phyloP scores from a whole-genome alignment of 2,329 filamentous ascomycete species.

The Hypoxylon sp. region DNA sequence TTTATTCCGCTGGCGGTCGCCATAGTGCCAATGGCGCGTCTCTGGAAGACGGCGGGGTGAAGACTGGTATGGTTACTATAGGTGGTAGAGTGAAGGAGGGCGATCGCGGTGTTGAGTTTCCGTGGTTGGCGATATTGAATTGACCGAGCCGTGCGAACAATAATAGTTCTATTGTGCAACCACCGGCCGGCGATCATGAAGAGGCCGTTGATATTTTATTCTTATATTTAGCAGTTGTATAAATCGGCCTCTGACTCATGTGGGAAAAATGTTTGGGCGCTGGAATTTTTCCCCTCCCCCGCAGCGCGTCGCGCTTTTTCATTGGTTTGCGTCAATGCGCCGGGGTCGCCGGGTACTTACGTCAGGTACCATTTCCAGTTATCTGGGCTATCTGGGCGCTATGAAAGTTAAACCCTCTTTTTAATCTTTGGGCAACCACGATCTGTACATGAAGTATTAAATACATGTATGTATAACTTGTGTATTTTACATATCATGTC shows the following conservation, averaged over 20 bases:
- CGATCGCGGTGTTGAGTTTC: not conserved
- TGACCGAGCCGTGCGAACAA: conserved; percentile 15
- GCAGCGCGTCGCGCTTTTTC: conserved; percentile 15
- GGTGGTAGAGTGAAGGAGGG: not conserved
- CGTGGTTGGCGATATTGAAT: not conserved
- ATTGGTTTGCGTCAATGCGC: conserved; percentile 28
- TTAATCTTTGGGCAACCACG: not conserved
- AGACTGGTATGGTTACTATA: not conserved
- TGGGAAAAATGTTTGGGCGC: conserved; percentile 19
- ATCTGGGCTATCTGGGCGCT: conserved; percentile 4
- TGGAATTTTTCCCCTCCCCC: conserved; percentile 38
- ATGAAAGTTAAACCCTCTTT: not conserved
- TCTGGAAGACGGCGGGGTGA: conserved; percentile 7
- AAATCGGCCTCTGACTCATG: conserved; percentile 32
- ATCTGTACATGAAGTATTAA: not conserved
- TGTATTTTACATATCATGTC: not conserved
- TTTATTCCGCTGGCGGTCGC: conserved; percentile 24
- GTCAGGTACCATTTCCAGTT: conserved; percentile 11
- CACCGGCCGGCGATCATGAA: conserved; percentile 32
- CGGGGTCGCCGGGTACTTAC: conserved; percentile 10
- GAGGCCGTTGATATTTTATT: conserved; percentile 1
- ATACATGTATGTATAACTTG: not conserved
- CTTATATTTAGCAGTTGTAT: too few species aligned
- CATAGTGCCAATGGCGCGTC: conserved; percentile 36
- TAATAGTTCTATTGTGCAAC: conserved; percentile 17